Base-by-base conservation (phyloP, 805 yeast species). In the Tetrapisispora phaffii region DNA sequence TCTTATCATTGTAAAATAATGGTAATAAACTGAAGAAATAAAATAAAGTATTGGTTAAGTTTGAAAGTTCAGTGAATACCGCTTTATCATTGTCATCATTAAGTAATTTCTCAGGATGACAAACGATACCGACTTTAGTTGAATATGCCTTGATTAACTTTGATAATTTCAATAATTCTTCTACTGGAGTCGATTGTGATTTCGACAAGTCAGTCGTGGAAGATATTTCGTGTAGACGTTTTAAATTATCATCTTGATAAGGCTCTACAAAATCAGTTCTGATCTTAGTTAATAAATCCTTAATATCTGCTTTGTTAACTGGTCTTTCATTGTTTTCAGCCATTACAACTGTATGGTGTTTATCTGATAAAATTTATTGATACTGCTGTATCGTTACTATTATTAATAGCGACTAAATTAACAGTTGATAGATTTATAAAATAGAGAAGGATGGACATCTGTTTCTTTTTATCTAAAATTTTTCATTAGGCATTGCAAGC, bases 131-230 rank as follows among this genome's bases (percentile, higher is more conserved):
- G 9, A 85, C 67, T 58, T 85, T 85, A 2, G 95, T 86, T 2
- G 82, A 71, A 58, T 85, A 88, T 1, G 95, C 88, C 59, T 73
- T 79, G 8, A 82, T 68, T 34, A 86, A 65, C 46, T 74, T 70
- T 17, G 77, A 59, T 7, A 84, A 55, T 57, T 86, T 87, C 5
- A 57, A 60, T 15, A 85, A 54, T 53, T 86, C 95, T 6, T 48
- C 43, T 17, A 47, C 42, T 31, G 62, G 58, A n/a, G 55, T 54
- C 2, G 67, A 60, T 28, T 54, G 21, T 1, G 44, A 41, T n/a
- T 34, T 34, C 4, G 34, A 26, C 22, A 42, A 15, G 22, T 49
- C 50, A 12, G 63, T 59, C 4, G 53, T 51, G 2, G 60, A 54
- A 17, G 54, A 39, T 12, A 61, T 53, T 4, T 35, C 40, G 40